A percentile compares a stretch with the other conserved stretches of the same genome.
phyloP scores from a whole-genome alignment of 805 yeast species.

The Danielia oregonensis region DNA sequence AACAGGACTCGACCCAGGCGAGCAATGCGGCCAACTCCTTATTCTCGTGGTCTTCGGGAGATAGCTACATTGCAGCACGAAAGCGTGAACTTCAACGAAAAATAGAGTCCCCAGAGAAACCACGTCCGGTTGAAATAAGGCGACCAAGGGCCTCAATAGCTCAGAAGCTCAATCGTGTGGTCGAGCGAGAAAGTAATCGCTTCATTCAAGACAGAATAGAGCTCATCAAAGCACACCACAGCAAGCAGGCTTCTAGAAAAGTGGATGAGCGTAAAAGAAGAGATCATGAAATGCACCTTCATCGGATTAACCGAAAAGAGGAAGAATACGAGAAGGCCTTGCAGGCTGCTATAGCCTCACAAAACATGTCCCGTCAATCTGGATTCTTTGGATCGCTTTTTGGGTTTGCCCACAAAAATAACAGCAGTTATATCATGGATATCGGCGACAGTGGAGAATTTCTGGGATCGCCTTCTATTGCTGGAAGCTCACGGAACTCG shows the following conservation, averaged over 20 bases:
- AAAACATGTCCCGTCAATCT: constrained; percentile 16
- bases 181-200: constrained; percentile 35
- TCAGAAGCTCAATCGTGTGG: constrained; percentile 23
- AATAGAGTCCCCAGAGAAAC: constrained; percentile 1
- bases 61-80: constrained; percentile 32
- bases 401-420: constrained; percentile 15
- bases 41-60: constrained; percentile 43
- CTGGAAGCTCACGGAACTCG: neutral
- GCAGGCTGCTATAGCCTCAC: constrained; percentile 24
- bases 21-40: constrained; percentile 26
- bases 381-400: constrained; percentile 32
- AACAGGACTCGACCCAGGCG: neutral
- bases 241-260: constrained; percentile 31
- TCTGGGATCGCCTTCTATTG: neutral
- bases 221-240: constrained; percentile 34
- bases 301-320: constrained; percentile 33
- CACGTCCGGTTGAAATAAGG: constrained; percentile 6
- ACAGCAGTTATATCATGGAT: constrained; percentile 10
- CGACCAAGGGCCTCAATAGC: constrained; percentile 18
- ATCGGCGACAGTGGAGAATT: constrained; percentile 2
- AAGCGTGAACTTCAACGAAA: constrained; percentile 21
- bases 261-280: constrained; percentile 36
- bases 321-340: constrained; percentile 35
- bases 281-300: constrained; percentile 37
- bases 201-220: constrained; percentile 39